Conservation (phyloP, 768 basidiomycete genomes). For the Lentinula sp. region DNA sequence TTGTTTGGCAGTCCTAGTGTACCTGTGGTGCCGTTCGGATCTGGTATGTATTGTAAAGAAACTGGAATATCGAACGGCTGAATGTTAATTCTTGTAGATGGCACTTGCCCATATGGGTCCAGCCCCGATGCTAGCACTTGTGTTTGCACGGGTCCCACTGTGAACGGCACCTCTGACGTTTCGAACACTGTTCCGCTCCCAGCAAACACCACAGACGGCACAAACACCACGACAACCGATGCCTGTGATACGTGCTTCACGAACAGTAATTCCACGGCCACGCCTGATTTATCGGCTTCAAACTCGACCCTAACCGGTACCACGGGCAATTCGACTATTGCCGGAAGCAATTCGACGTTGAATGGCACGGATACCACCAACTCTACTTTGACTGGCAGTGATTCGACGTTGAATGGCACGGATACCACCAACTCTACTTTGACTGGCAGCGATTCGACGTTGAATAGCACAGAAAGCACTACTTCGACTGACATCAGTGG, state of each 20-base stretch:
- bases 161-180: not conserved
- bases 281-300: too few species aligned
- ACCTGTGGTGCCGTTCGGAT: constrained; percentile 39
- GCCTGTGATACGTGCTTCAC: not conserved
- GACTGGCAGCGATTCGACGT: not conserved
- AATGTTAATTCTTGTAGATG: constrained; percentile 19
- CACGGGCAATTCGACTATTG: not conserved
- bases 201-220: not conserved
- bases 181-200: not conserved
- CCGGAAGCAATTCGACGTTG: not conserved
- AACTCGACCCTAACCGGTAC: not conserved
- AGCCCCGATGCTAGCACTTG: constrained; percentile 34
- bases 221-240: not conserved
- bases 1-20: constrained; percentile 32
- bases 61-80: not conserved
- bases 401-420: not conserved
- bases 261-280: not conserved
- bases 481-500: not conserved
- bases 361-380: not conserved
- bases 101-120: constrained; percentile 39
- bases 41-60: not conserved
- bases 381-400: not conserved
- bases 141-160: constrained; percentile 20
- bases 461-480: not conserved
- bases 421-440: not conserved